Evolutionary conservation across 2,329 filamentous ascomycete species (phyloP).

Genomic region (Purpureocillium takamizusanense): DNA sequence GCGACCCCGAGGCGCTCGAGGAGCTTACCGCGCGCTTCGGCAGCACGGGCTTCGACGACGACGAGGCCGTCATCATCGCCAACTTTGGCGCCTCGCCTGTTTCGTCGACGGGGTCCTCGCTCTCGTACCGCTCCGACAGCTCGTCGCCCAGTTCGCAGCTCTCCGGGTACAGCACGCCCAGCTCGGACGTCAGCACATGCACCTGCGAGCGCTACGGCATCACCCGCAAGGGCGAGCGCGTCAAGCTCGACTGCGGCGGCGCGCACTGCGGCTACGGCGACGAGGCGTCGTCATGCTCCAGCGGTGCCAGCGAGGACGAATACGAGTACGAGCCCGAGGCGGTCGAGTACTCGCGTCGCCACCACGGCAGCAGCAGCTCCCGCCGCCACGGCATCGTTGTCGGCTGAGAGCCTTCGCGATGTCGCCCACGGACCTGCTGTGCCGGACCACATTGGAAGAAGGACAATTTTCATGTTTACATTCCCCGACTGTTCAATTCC

Average conservation of each 20-base stretch:
- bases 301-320: conserved; percentile 52
- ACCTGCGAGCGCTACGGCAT: conserved; percentile 95
- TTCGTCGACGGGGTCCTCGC: conserved; percentile 60
- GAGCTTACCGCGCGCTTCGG: conserved; percentile 71
- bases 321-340: conserved; percentile 35
- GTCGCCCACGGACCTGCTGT: conserved; percentile 1
- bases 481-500: conserved; percentile 22
- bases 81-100: conserved; percentile 50
- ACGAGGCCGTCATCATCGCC: conserved; percentile 37
- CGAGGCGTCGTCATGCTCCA: conserved; percentile 61
- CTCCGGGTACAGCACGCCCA: conserved; percentile 70
- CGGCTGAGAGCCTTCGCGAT: conserved; percentile 18
- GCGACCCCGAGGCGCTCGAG: conserved; percentile 62
- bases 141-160: conserved; percentile 65
- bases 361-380: conserved; percentile 30
- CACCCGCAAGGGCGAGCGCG: conserved; percentile 82
- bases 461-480: conserved; percentile 11
- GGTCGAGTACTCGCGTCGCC: conserved; percentile 21
- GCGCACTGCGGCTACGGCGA: conserved; percentile 76
- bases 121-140: conserved; percentile 65
- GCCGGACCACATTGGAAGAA: conserved; percentile 11
- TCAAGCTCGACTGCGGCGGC: conserved; percentile 94
- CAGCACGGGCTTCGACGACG: conserved; percentile 47
- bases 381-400: conserved; percentile 59
- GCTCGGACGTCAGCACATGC: conserved; percentile 70